A percentile compares a stretch with the other conserved stretches of the same genome.
phyloP scores from a whole-genome alignment of 768 basidiomycete species.

The Lactarius psammicola region DNA sequence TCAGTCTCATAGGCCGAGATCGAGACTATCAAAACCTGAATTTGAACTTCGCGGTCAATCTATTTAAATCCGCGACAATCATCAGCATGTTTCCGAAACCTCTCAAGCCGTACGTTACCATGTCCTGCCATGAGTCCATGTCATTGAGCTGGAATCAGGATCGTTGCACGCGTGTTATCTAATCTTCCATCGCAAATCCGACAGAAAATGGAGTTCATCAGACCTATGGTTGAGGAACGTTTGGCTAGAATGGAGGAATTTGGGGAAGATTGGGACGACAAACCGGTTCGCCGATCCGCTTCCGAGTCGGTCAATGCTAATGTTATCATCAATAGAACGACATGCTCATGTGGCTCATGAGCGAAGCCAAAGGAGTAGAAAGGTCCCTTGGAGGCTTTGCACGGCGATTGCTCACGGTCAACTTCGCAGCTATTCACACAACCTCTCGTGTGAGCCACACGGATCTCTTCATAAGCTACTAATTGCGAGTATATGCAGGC shows the following conservation, averaged over 20 bases:
- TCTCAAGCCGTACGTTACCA: neutral
- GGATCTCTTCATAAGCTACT: neutral
- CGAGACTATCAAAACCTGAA: neutral
- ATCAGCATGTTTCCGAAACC: neutral
- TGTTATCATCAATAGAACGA: conserved; percentile 36
- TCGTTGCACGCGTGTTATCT: neutral
- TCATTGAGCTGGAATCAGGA: neutral
- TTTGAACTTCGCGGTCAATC: neutral
- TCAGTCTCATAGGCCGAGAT: neutral
- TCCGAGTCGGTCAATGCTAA: neutral
- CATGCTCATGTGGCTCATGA: conserved; percentile 44
- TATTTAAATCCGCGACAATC: neutral
- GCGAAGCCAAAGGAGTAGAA: conserved; percentile 35
- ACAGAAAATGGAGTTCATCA: neutral
- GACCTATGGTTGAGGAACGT: conserved; percentile 12
- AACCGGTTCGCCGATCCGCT: conserved; percentile 1
- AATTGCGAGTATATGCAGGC: conserved; percentile 1
- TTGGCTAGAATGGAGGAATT: neutral
- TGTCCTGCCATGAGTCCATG: neutral
- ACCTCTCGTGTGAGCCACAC: conserved; percentile 34
- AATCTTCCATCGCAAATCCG: neutral
- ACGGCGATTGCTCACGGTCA: conserved; percentile 37
- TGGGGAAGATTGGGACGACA: conserved; percentile 12
- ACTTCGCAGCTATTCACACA: conserved; percentile 42
- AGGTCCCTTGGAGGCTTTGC: conserved; percentile 33